Evolutionary conservation across 345 rosid species (phyloP).

Genomic region (Brassica juncea): DNA sequence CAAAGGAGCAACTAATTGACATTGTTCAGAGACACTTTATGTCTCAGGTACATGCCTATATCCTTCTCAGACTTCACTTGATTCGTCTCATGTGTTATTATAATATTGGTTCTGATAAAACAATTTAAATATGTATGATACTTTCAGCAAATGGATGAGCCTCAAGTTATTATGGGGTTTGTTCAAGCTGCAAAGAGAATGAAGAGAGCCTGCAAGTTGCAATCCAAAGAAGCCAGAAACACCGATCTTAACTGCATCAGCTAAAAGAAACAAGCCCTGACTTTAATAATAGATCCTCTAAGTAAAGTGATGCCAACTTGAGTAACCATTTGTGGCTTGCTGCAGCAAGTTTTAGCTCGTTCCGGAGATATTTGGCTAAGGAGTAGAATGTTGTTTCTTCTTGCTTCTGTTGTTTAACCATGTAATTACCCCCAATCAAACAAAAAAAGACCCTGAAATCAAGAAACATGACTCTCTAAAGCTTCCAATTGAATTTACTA

Average conservation of each 20-base stretch:
- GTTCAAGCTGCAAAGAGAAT: constrained; percentile 92
- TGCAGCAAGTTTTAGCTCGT: constrained; percentile 30
- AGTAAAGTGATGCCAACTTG: constrained; percentile 19
- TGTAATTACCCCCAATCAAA: constrained; percentile 14
- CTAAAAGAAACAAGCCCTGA: constrained; percentile 24
- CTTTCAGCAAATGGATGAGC: constrained; percentile 91
- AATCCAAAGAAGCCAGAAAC: constrained; percentile 34
- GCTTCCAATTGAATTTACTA: constrained; percentile 19
- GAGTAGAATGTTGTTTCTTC: constrained; percentile 31
- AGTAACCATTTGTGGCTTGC: constrained; percentile 31
- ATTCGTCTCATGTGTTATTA: background rate
- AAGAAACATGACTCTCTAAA: constrained; percentile 22
- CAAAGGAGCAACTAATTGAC: constrained; percentile 81
- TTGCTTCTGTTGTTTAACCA: constrained; percentile 32
- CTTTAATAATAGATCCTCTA: constrained; percentile 20
- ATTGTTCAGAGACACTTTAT: constrained; percentile 88
- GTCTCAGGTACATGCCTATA: constrained; percentile 67
- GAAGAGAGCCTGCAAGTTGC: constrained; percentile 64
- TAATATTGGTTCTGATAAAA: constrained; percentile 1
- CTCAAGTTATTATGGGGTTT: constrained; percentile 89
- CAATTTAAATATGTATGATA: background rate
- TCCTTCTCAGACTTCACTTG: background rate
- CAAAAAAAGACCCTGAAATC: constrained; percentile 7
- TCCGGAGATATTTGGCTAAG: constrained; percentile 28
- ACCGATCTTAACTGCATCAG: constrained; percentile 44